phyloP scores from a whole-genome alignment of 2,329 filamentous ascomycete genomes.

The Hymenoscyphus salicellus region DNA sequence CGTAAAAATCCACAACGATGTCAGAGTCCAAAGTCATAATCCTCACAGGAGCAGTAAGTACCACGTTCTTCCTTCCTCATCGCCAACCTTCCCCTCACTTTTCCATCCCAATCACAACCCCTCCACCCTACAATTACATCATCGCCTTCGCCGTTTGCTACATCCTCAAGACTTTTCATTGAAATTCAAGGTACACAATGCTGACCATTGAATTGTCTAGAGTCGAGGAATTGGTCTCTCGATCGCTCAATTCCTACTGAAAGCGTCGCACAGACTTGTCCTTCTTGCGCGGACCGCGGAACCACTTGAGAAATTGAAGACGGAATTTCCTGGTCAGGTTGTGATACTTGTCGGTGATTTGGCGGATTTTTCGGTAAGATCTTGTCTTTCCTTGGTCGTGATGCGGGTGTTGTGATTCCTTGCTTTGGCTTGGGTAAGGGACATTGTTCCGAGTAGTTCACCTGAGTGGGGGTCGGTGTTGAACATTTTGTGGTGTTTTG shows the following conservation, averaged over 20 bases:
- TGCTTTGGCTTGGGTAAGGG: too few species aligned
- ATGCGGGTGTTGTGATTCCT: too few species aligned
- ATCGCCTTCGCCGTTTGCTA: background rate
- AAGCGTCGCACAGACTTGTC: constrained; percentile 55
- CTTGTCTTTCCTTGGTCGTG: too few species aligned
- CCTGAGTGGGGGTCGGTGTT: too few species aligned
- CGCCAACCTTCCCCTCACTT: background rate
- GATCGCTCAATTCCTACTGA: constrained; percentile 51
- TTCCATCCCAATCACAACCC: background rate
- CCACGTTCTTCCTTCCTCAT: background rate
- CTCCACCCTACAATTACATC: background rate
- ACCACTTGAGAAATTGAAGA: constrained; percentile 50
- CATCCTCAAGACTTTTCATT: background rate
- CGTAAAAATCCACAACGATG: constrained; percentile 13
- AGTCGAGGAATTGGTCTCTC: constrained; percentile 62
- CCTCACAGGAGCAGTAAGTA: constrained; percentile 50
- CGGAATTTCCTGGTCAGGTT: constrained; percentile 51
- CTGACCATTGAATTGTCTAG: constrained; percentile 35
- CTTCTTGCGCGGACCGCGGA: constrained; percentile 54
- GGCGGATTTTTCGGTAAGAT: constrained; percentile 49
- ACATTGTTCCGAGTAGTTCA: too few species aligned
- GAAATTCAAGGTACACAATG: background rate
- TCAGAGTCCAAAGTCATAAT: constrained; percentile 66
- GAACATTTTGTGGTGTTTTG: too few species aligned
- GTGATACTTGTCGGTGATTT: constrained; percentile 57